Evolutionary conservation across 768 basidiomycete genomes (phyloP), one percentile per base, ranked within the genome.

Genomic region (Mycena metata): DNA sequence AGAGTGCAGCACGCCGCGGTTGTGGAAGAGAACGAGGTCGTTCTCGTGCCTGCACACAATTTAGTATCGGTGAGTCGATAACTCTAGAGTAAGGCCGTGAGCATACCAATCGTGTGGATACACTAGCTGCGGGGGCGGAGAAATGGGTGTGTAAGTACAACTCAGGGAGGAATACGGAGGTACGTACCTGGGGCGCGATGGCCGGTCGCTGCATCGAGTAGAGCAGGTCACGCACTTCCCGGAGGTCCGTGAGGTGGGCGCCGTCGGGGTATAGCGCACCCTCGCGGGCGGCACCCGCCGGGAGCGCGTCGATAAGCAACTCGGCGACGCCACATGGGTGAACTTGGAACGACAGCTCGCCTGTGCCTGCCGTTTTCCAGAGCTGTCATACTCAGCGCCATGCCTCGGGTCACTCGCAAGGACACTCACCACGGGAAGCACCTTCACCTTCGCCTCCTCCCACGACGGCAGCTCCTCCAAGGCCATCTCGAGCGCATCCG

Each of bases 301-400:
- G 93, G 0, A 96, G 85, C 17, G 95, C 88, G n/a, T 87, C 87
- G 70, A 98, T 81, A 61, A 91, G 69, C 35, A 96, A 84, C 72
- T 92, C 89, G 42, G 83, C 79, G 1, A 79, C 89, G 35, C 89
- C 95, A 72, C 91, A 93, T 5, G 93, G 95, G 76, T 97, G 96
- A 5, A 97, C 96, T 76, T 98, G 89, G 81, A 96, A 90, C 76
- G 96, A 94, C 23, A 98, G 85, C 2, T 83, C 82, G 26, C 90
- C 90, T 15, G 95, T 97, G 10, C 89, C 87, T 0, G 95, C 94
- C 79, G 96, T 97, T 84, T 96, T 96, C 96, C 96, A 97, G 9
- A 91, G 77, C 91, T 95, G 69, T 17, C 39, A 10, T 15, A 39
- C 57, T 49, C 47, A 45, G 33, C n/a, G 49, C 35, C 35, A 62